A percentile compares a stretch with the other conserved stretches of the same genome.
Conservation (phyloP, 306 rosid genomes). For the Dalbergia cochinchinensis region DNA sequence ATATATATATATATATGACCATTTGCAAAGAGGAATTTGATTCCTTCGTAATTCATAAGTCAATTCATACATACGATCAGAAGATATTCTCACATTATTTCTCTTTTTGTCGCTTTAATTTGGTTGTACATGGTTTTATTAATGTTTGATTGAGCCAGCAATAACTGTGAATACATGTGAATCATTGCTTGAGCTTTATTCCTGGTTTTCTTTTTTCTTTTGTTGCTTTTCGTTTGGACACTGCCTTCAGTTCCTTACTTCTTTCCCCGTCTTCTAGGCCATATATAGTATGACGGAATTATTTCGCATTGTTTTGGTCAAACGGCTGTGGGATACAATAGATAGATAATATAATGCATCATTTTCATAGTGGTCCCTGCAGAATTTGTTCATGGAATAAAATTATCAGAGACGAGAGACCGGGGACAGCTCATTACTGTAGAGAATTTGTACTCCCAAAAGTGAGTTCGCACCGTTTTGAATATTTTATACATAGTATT, state of each 20-base stretch:
- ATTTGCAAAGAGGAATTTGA: slow-evolving; percentile 35
- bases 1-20: slow-evolving; percentile 18
- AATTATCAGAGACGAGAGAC: background rate
- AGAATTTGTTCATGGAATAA: slow-evolving; percentile 1
- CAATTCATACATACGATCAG: background rate
- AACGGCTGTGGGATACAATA: background rate
- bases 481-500: too few relatives aligned
- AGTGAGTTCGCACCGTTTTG: background rate
- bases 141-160: background rate
- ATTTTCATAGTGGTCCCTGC: background rate
- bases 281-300: background rate
- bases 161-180: background rate
- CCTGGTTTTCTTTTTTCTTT: background rate
- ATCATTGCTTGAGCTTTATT: background rate
- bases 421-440: background rate
- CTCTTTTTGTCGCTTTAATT: slow-evolving; percentile 1
- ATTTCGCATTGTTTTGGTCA: background rate
- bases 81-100: slow-evolving; percentile 8
- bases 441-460: background rate
- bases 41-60: background rate
- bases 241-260: background rate
- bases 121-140: background rate
- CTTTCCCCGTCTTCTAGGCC: too few relatives aligned
- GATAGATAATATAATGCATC: background rate
- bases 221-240: background rate